Evolutionary conservation across 495 filamentous ascomycete genomes (phyloP).

Genomic region (Lasiosphaeriaceae sp.): DNA sequence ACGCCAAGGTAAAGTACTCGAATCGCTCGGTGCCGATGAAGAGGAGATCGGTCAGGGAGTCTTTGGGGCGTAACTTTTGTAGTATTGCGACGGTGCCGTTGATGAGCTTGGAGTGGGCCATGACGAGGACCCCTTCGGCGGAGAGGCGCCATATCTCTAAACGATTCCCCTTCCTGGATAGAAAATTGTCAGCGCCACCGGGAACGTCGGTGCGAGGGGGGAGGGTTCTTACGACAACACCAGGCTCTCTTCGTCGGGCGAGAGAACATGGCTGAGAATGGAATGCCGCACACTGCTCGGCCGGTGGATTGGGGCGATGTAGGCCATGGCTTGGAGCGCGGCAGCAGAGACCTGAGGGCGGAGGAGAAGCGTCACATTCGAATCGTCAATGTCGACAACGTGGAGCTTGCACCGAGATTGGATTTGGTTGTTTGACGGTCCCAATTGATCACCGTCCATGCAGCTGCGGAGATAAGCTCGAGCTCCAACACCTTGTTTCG

Average conservation of each 20-base stretch:
- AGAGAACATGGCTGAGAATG: slow-evolving; percentile 71
- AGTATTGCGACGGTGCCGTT: slow-evolving; percentile 86
- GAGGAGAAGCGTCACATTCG: slow-evolving; percentile 24
- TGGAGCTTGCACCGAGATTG: not conserved
- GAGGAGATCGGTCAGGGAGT: slow-evolving; percentile 75
- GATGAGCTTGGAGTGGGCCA: slow-evolving; percentile 62
- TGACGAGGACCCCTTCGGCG: slow-evolving; percentile 28
- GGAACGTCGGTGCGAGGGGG: not conserved
- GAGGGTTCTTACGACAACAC: slow-evolving; percentile 70
- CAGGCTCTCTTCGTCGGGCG: slow-evolving; percentile 70
- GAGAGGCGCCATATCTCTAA: slow-evolving; percentile 72
- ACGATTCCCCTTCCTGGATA: slow-evolving; percentile 79
- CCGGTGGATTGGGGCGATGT: slow-evolving; percentile 88
- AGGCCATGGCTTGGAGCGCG: slow-evolving; percentile 63
- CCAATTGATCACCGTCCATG: too few relatives aligned
- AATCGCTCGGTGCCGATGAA: slow-evolving; percentile 89
- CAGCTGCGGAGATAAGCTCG: slow-evolving; percentile 16
- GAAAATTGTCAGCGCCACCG: slow-evolving; percentile 4
- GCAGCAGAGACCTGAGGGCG: too few relatives aligned
- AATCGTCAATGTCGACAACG: not conserved
- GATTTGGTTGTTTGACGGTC: not conserved
- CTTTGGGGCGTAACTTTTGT: slow-evolving; percentile 69
- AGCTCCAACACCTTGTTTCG: slow-evolving; percentile 2
- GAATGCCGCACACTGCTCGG: slow-evolving; percentile 88
- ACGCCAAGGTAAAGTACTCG: slow-evolving; percentile 83